These are phyloP conservation scores for Melanogaster broomeanus DNA, from an alignment of 768 basidiomycete species.

Conservation along the genomic window DNA sequence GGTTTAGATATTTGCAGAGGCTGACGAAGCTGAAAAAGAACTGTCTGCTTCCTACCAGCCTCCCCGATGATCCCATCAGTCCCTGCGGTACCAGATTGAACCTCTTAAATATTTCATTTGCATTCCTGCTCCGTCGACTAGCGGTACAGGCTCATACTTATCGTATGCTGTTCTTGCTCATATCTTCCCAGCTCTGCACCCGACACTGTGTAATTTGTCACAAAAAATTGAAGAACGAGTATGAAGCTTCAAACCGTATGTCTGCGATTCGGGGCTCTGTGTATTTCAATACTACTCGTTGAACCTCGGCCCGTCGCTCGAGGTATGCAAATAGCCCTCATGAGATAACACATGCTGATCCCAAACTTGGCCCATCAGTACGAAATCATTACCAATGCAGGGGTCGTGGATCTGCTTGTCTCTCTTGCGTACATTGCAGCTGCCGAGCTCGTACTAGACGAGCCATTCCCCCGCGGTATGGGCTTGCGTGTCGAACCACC, in stretches of 20 bases:
- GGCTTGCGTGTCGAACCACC: conserved; percentile 51
- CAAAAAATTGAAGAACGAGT: conserved; percentile 50
- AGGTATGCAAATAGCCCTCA: conserved; percentile 42
- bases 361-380: conserved; percentile 44
- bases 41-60: conserved; percentile 40
- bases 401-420: conserved; percentile 67
- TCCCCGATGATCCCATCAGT: conserved; percentile 59
- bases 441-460: conserved; percentile 50
- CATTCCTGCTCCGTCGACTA: conserved; percentile 64
- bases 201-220: conserved; percentile 79
- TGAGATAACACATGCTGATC: background rate
- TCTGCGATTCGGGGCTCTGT: conserved; percentile 67
- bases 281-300: conserved; percentile 68
- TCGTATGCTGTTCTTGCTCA: background rate
- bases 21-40: conserved; percentile 46
- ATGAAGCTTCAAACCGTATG: conserved; percentile 72
- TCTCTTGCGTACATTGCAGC: conserved; percentile 63
- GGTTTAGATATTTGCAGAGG: conserved; percentile 20
- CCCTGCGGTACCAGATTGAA: conserved; percentile 46
- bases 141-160: conserved; percentile 41
- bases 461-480: conserved; percentile 61
- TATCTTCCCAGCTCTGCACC: conserved; percentile 53
- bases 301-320: conserved; percentile 66
- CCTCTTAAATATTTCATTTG: conserved; percentile 61
- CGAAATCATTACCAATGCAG: conserved; percentile 65